Percentiles rank a stretch among this genome's conserved stretches.
phyloP scores from a whole-genome alignment of 192 early-diverging fungal species.

The Gigaspora rosea region DNA sequence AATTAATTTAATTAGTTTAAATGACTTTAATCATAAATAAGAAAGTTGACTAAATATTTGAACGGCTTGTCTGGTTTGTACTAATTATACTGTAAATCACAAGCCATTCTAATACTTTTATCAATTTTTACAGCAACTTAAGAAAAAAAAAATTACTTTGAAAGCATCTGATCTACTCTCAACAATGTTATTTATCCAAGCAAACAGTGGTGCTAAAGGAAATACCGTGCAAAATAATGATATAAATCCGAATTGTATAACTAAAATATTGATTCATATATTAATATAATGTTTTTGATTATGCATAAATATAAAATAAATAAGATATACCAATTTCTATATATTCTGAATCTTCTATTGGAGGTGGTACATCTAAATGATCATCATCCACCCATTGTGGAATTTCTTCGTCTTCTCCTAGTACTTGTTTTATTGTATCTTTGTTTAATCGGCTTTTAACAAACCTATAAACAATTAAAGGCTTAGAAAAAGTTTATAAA shows the following conservation, averaged over 20 bases:
- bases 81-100: too few species aligned
- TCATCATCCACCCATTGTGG: neutral
- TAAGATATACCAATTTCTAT: neutral
- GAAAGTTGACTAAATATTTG: neutral
- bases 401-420: neutral
- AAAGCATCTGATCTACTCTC: slow-evolving; percentile 62
- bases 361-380: neutral
- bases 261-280: neutral
- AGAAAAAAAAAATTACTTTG: slow-evolving; percentile 29
- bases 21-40: neutral
- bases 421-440: too few species aligned
- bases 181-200: slow-evolving; percentile 55
- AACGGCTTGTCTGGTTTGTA: too few species aligned
- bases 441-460: too few species aligned
- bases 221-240: slow-evolving; percentile 63
- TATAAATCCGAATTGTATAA: slow-evolving; percentile 71
- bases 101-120: too few species aligned
- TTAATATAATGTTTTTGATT: neutral
- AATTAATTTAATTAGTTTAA: too few species aligned
- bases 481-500: too few species aligned
- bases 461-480: too few species aligned
- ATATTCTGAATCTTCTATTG: neutral
- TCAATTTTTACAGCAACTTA: too few species aligned
- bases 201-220: slow-evolving; percentile 68
- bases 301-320: too few species aligned